These are phyloP conservation scores for Microascus cirrosus DNA, from an alignment of 2,329 filamentous ascomycete genomes.

Conservation along the genomic window DNA sequence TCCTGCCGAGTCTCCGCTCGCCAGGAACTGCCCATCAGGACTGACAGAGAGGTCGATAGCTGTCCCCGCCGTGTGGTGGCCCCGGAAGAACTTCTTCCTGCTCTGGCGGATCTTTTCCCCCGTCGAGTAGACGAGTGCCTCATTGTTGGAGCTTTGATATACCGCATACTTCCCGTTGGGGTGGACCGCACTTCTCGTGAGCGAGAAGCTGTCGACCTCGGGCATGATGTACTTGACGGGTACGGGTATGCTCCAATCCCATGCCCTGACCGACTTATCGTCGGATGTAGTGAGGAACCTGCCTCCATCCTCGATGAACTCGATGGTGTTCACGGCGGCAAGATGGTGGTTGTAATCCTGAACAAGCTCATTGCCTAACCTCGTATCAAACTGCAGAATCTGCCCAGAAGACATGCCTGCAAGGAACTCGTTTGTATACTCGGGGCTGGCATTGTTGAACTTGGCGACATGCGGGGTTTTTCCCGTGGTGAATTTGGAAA, in stretches of 20 bases:
- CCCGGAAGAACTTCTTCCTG: constrained; percentile 90
- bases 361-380: constrained; percentile 64
- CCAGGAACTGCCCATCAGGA: constrained; percentile 86
- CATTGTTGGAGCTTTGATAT: constrained; percentile 89
- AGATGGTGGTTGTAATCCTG: constrained; percentile 98
- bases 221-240: constrained; percentile 91
- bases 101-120: constrained; percentile 97
- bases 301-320: constrained; percentile 86
- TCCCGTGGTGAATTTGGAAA: constrained; percentile 82
- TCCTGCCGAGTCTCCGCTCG: constrained; percentile 75
- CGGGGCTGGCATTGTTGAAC: constrained; percentile 80
- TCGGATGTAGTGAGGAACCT: constrained; percentile 97
- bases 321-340: constrained; percentile 95
- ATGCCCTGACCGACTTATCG: constrained; percentile 89
- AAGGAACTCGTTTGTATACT: constrained; percentile 78
- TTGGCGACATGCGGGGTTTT: constrained; percentile 91
- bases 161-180: constrained; percentile 90
- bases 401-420: constrained; percentile 98
- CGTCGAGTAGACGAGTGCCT: constrained; percentile 89
- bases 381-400: constrained; percentile 91
- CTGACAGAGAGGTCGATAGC: constrained; percentile 82
- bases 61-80: constrained; percentile 92
- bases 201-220: constrained; percentile 94
- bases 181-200: constrained; percentile 76
- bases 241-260: constrained; percentile 97